These are phyloP conservation scores for Leccinum pellstonianum DNA, from an alignment of 768 basidiomycete species.

Conservation along the genomic window DNA sequence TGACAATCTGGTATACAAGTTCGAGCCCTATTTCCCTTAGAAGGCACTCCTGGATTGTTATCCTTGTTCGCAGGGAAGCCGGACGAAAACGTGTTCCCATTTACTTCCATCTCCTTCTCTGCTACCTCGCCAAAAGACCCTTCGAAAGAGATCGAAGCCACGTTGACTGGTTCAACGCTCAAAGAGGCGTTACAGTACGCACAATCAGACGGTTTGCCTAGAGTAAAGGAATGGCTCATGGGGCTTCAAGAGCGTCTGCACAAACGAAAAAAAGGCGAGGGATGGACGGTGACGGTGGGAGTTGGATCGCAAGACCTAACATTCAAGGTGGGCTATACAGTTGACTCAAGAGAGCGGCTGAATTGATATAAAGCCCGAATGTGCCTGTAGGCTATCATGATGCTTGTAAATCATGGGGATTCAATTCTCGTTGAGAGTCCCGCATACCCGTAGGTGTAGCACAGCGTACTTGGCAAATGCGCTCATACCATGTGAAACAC, in stretches of 20 bases:
- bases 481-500: not conserved
- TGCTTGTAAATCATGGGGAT: constrained; percentile 72
- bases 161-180: no score
- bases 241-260: constrained; percentile 68
- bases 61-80: not conserved
- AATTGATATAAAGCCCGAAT: not conserved
- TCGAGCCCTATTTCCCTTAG: not conserved
- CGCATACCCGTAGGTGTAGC: constrained; percentile 51
- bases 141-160: no score
- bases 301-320: constrained; percentile 81
- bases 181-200: constrained; percentile 63
- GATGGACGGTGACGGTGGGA: constrained; percentile 72
- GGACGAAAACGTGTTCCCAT: not conserved
- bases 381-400: constrained; percentile 51
- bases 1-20: not conserved
- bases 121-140: no score
- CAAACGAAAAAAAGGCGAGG: constrained; percentile 51
- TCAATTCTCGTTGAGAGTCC: constrained; percentile 74
- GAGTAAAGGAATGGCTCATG: constrained; percentile 58
- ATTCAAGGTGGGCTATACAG: constrained; percentile 54
- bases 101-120: no score
- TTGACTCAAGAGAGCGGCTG: not conserved
- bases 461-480: not conserved
- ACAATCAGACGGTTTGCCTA: constrained; percentile 61
- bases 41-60: not conserved